These are phyloP conservation scores for Malus hybrid DNA, from an alignment of 331 rosid species.

Conservation along the genomic window DNA sequence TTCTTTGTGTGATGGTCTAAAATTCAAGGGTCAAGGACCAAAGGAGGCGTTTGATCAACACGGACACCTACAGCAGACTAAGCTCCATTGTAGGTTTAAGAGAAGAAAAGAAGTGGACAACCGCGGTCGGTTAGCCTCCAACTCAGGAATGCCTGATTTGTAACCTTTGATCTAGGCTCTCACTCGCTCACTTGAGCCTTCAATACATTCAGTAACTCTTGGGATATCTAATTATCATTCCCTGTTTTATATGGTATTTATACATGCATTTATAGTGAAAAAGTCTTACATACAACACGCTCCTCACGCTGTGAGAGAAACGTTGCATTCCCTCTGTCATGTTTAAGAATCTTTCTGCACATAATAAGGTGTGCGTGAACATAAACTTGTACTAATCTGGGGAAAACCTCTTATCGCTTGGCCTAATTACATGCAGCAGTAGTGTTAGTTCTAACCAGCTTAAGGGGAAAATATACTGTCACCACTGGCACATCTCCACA, in stretches of 20 bases:
- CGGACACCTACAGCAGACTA: no score
- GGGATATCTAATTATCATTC: not conserved
- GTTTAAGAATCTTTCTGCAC: not conserved
- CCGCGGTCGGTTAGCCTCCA: no score
- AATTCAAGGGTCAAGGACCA: no score
- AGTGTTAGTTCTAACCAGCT: not conserved
- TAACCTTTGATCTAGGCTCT: not conserved
- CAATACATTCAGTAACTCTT: no score
- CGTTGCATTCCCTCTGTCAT: not conserved
- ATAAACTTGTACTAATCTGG: not conserved
- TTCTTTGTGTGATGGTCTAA: no score
- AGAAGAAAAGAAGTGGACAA: no score
- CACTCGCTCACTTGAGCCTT: not conserved
- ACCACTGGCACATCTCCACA: conserved; percentile 62
- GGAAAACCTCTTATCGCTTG: not conserved
- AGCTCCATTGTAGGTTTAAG: no score
- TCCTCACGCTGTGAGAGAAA: not conserved
- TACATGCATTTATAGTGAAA: not conserved
- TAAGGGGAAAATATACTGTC: conserved; percentile 43
- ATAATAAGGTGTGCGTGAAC: not conserved
- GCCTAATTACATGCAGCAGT: not conserved
- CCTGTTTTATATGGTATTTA: no score
- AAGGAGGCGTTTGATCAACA: no score
- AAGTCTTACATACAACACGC: not conserved
- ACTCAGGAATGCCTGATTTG: not conserved